These are phyloP conservation scores for Beta macrorhiza DNA, from an alignment of 179 eudicot genomes.

Conservation along the genomic window DNA sequence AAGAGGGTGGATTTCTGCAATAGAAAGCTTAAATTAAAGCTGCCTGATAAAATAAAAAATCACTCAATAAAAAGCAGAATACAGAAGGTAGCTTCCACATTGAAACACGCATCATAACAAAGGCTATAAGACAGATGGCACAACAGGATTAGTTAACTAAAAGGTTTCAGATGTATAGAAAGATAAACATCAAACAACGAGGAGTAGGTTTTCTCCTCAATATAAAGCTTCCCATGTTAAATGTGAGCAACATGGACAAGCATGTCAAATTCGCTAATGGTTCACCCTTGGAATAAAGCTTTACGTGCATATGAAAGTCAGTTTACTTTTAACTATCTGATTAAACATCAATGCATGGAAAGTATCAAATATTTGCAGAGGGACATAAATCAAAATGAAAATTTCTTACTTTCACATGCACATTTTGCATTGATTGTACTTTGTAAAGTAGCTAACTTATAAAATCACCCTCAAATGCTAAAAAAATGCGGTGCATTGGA, in stretches of 20 bases:
- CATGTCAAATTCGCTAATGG: neutral
- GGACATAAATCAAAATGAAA: neutral
- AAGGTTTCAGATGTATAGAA: neutral
- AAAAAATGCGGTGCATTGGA: neutral
- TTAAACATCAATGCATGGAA: neutral
- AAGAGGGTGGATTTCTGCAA: slow-evolving; percentile 89
- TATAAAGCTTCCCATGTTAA: neutral
- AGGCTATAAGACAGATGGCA: neutral
- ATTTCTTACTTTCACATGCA: neutral
- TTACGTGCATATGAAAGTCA: neutral
- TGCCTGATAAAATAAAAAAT: neutral
- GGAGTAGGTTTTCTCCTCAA: neutral
- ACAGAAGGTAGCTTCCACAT: neutral
- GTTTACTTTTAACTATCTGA: neutral
- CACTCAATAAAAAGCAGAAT: neutral
- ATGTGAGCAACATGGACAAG: neutral
- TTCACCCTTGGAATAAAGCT: neutral
- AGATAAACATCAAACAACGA: neutral
- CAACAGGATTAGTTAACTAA: neutral
- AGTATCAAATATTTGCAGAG: too few species aligned
- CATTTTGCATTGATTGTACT: neutral
- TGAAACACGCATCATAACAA: neutral
- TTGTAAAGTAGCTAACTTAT: neutral
- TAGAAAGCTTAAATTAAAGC: slow-evolving; percentile 21
- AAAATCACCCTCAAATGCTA: neutral